Conservation (phyloP, 768 basidiomycete genomes). For the Holtermannia corniformis region DNA sequence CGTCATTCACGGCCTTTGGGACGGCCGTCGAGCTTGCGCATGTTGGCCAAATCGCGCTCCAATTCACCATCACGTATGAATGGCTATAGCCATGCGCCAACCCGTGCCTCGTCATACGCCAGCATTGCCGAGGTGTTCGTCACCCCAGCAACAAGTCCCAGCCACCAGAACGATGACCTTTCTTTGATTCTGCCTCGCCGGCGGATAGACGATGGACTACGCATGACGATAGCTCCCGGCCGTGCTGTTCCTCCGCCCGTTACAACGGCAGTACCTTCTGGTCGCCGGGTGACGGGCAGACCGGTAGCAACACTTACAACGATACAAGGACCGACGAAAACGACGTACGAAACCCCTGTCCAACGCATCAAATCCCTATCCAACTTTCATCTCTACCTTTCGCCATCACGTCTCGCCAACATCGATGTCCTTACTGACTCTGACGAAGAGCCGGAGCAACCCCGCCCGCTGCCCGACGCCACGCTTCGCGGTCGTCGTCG, state of each 20-base stretch:
- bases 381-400: conserved; percentile 38
- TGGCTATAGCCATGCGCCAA: too few relatives aligned
- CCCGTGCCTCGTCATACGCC: neutral
- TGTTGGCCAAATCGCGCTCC: too few relatives aligned
- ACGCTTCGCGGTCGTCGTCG: neutral
- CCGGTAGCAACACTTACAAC: too few relatives aligned
- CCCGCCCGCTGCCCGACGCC: neutral
- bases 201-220: conserved; percentile 5
- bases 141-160: neutral
- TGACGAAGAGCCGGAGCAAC: conserved; percentile 13
- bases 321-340: neutral
- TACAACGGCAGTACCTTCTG: neutral
- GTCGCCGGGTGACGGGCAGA: too few relatives aligned
- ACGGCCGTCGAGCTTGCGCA: too few relatives aligned
- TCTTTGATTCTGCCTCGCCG: too few relatives aligned
- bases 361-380: conserved; percentile 33
- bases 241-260: too few relatives aligned
- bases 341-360: conserved; percentile 1
- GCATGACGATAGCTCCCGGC: conserved; percentile 9
- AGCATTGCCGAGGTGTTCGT: neutral
- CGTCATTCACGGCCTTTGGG: conserved; percentile 12
- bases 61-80: too few relatives aligned
- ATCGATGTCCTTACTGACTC: conserved; percentile 30
- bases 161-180: neutral
- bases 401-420: conserved; percentile 33